phyloP scores from a whole-genome alignment of 1,139 yeast species.

The Lodderomyces orthopsilosis region DNA sequence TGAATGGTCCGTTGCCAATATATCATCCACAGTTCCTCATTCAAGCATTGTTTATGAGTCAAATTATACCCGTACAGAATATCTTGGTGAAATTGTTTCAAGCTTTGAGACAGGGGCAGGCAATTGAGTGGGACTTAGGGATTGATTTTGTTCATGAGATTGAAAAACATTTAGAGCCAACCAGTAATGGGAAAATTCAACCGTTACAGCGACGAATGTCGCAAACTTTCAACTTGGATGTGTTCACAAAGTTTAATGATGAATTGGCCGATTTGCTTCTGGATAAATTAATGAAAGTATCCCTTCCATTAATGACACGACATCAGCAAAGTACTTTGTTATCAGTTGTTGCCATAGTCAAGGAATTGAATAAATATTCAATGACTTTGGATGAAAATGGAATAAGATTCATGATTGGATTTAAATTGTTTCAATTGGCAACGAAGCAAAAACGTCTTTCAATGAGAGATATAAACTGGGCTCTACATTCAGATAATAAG shows the following conservation, averaged over 20 bases:
- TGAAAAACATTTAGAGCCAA: constrained; percentile 1
- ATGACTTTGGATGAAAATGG: constrained; percentile 68
- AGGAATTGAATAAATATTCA: constrained; percentile 45
- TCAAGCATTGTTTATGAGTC: constrained; percentile 69
- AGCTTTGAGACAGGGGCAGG: constrained; percentile 41
- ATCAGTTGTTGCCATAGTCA: constrained; percentile 63
- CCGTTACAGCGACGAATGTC: constrained; percentile 20
- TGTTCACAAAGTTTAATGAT: constrained; percentile 42
- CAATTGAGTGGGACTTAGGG: constrained; percentile 36
- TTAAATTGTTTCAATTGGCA: constrained; percentile 58
- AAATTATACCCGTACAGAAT: constrained; percentile 53
- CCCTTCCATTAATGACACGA: constrained; percentile 79
- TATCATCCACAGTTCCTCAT: constrained; percentile 90
- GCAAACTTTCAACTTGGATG: constrained; percentile 19
- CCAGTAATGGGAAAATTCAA: constrained; percentile 19
- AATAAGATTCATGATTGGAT: constrained; percentile 66
- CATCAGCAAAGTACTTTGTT: constrained; percentile 87
- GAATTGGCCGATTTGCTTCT: constrained; percentile 49
- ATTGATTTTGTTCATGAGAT: constrained; percentile 24
- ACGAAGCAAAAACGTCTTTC: constrained; percentile 47
- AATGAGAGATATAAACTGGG: constrained; percentile 87
- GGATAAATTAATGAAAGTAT: constrained; percentile 59
- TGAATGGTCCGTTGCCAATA: constrained; percentile 86
- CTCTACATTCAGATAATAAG: constrained; percentile 76
- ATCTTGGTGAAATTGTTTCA: constrained; percentile 55